A percentile compares a stretch with the other conserved stretches of the same genome.
Conservation (phyloP, 2,329 filamentous ascomycete genomes). For the Xylariales sp. region DNA sequence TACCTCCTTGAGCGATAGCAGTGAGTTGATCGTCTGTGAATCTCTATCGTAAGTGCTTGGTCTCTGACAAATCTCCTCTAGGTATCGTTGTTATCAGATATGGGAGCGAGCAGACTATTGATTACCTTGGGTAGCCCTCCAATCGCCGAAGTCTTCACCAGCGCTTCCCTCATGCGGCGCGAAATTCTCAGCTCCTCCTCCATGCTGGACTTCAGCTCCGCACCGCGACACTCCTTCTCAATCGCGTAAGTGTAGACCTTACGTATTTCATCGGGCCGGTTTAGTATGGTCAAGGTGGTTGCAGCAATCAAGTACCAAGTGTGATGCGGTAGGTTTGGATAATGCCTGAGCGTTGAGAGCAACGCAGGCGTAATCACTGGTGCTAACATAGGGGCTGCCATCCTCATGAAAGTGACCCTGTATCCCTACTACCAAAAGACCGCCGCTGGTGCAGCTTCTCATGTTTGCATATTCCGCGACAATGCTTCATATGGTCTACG, state of each 20-base stretch:
- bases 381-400: not conserved
- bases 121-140: slow-evolving; percentile 46
- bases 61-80: not conserved
- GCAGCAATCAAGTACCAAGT: slow-evolving; percentile 46
- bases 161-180: slow-evolving; percentile 42
- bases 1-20: slow-evolving; percentile 37
- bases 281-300: slow-evolving; percentile 40
- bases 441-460: no score
- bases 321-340: slow-evolving; percentile 36
- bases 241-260: slow-evolving; percentile 39
- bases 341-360: slow-evolving; percentile 33
- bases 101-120: not conserved
- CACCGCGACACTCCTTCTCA: slow-evolving; percentile 18
- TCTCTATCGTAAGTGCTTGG: slow-evolving; percentile 6
- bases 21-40: slow-evolving; percentile 39
- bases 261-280: slow-evolving; percentile 43
- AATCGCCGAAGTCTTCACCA: slow-evolving; percentile 43
- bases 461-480: no score
- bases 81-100: not conserved
- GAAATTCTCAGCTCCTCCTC: slow-evolving; percentile 38
- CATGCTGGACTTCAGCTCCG: slow-evolving; percentile 16
- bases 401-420: not conserved
- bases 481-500: no score
- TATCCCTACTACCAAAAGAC: not conserved
- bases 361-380: slow-evolving; percentile 35